These are phyloP conservation scores for Beauveria pseudobassiana DNA, from an alignment of 2,329 filamentous ascomycete species.

Conservation along the genomic window DNA sequence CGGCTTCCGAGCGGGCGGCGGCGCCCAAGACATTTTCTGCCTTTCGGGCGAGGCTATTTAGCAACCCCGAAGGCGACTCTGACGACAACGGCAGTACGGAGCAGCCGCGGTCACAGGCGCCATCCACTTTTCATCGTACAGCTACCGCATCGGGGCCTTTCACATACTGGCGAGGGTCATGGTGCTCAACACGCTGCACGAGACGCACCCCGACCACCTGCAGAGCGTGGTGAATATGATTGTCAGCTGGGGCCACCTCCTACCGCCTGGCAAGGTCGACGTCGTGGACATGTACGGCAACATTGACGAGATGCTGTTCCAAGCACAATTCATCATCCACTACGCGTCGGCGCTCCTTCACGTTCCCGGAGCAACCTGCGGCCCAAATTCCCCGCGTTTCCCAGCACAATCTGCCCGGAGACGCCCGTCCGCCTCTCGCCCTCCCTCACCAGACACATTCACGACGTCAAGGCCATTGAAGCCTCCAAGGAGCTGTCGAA, in stretches of 20 bases:
- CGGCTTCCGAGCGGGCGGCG: neutral
- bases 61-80: neutral
- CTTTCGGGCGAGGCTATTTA: neutral
- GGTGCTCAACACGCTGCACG: slow-evolving; percentile 2
- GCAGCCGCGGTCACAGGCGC: neutral
- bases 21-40: neutral
- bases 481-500: neutral
- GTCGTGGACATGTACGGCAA: slow-evolving; percentile 3
- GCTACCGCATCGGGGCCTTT: slow-evolving; percentile 4
- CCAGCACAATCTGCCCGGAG: neutral
- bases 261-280: neutral
- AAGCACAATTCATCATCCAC: neutral
- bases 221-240: slow-evolving; percentile 2
- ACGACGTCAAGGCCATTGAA: neutral
- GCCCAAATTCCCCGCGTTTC: neutral
- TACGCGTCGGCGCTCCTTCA: neutral
- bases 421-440: neutral
- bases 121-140: neutral
- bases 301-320: slow-evolving; percentile 5
- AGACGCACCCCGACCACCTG: slow-evolving; percentile 2
- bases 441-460: neutral
- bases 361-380: neutral
- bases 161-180: neutral
- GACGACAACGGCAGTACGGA: neutral
- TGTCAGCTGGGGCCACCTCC: slow-evolving; percentile 2